These are phyloP conservation scores for Cetradonia linearis DNA, from an alignment of 495 filamentous ascomycete species.

Conservation along the genomic window DNA sequence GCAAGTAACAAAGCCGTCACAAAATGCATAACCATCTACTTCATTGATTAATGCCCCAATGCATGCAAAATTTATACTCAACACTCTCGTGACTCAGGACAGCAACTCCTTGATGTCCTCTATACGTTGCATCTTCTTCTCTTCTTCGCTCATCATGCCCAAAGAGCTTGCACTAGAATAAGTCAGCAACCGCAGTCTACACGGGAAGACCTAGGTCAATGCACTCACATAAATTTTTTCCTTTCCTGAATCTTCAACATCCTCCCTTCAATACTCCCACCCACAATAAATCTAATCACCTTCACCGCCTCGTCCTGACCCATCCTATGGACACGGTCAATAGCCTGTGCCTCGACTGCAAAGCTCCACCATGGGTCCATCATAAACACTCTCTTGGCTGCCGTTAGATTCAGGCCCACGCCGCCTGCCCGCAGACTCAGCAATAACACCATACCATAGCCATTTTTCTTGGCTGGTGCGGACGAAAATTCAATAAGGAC, in stretches of 20 bases:
- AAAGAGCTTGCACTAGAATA: constrained; percentile 67
- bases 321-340: constrained; percentile 98
- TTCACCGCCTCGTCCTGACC: constrained; percentile 80
- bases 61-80: not conserved
- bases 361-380: constrained; percentile 99
- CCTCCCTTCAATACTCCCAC: constrained; percentile 83
- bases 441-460: constrained; percentile 50
- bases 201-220: constrained; percentile 1
- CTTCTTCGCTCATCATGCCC: constrained; percentile 88
- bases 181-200: constrained; percentile 7
- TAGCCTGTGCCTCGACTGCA: constrained; percentile 92
- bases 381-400: constrained; percentile 83
- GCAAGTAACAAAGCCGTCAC: not conserved
- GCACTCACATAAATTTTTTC: constrained; percentile 83
- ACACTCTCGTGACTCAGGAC: constrained; percentile 38
- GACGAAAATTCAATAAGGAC: constrained; percentile 59
- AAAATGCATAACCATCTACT: not conserved
- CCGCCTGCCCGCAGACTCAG: constrained; percentile 84
- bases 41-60: not conserved
- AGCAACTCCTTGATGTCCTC: constrained; percentile 92
- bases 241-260: constrained; percentile 91
- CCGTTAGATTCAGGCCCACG: constrained; percentile 86
- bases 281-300: constrained; percentile 77
- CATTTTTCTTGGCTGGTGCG: constrained; percentile 24
- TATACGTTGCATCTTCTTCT: constrained; percentile 79